These are phyloP conservation scores for Diaporthe amygdali DNA, from an alignment of 2,329 filamentous ascomycete genomes.

Conservation along the genomic window DNA sequence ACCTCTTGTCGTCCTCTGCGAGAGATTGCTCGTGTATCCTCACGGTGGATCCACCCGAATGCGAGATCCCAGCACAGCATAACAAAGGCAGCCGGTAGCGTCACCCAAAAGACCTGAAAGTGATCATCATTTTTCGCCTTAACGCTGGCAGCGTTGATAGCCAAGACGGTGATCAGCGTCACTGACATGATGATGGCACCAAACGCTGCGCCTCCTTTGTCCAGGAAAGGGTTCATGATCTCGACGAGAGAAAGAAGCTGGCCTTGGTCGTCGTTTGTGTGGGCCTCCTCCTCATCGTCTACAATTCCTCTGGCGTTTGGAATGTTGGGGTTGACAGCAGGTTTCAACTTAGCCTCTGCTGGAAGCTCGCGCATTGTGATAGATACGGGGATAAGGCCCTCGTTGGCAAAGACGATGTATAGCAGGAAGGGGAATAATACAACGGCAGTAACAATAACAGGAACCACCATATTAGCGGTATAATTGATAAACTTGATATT, in stretches of 20 bases:
- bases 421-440: constrained; percentile 73
- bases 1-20: constrained; percentile 57
- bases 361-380: constrained; percentile 74
- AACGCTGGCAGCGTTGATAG: constrained; percentile 65
- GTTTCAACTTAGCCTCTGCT: constrained; percentile 53
- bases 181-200: constrained; percentile 70
- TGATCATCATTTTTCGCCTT: constrained; percentile 40
- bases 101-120: constrained; percentile 73
- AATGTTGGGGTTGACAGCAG: constrained; percentile 77
- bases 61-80: constrained; percentile 72
- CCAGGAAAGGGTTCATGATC: constrained; percentile 77
- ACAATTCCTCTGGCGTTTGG: constrained; percentile 64
- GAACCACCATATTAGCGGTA: constrained; percentile 79
- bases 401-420: constrained; percentile 57
- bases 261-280: not conserved
- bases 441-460: constrained; percentile 69
- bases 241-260: constrained; percentile 57
- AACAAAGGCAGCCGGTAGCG: constrained; percentile 69
- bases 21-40: constrained; percentile 68
- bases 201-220: constrained; percentile 68
- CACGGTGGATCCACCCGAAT: constrained; percentile 66
- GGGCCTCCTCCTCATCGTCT: constrained; percentile 51
- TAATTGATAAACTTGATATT: constrained; percentile 74
- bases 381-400: constrained; percentile 35
- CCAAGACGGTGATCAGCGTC: constrained; percentile 69